Evolutionary conservation across 2,329 filamentous ascomycete species (phyloP).

Genomic region (Ascochyta lentis): DNA sequence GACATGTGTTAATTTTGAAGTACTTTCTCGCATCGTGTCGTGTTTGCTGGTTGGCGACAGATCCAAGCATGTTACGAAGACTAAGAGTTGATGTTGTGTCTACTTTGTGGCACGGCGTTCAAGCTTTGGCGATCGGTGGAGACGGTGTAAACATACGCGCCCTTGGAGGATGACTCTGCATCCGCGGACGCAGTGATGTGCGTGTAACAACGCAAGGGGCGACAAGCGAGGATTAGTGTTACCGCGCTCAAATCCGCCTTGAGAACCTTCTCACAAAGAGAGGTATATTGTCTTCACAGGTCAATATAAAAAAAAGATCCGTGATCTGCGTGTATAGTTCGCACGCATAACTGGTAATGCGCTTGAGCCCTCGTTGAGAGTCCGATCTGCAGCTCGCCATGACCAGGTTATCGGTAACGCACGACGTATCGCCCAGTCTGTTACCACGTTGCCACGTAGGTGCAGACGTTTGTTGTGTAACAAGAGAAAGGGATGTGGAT

Average conservation of each 20-base stretch:
- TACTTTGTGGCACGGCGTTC: constrained; percentile 11
- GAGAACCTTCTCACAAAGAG: neutral
- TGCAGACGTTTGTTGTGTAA: neutral
- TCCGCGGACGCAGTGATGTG: constrained; percentile 12
- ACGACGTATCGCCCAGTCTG: constrained; percentile 9
- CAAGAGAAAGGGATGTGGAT: no score
- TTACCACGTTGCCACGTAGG: constrained; percentile 10
- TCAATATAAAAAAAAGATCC: neutral
- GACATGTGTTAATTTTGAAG: neutral
- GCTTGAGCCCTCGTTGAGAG: constrained; percentile 7
- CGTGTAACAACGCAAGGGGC: constrained; percentile 15
- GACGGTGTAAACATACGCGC: constrained; percentile 1
- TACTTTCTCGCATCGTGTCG: neutral
- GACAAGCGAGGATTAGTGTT: constrained; percentile 6
- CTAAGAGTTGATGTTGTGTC: constrained; percentile 17
- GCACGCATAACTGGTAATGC: constrained; percentile 1
- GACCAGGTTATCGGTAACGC: constrained; percentile 9
- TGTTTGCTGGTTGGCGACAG: neutral
- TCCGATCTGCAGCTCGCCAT: constrained; percentile 8
- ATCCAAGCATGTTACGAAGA: constrained; percentile 10
- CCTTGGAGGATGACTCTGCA: constrained; percentile 3
- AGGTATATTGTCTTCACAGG: neutral
- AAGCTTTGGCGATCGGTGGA: constrained; percentile 13
- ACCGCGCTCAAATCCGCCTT: neutral
- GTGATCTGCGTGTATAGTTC: neutral